phyloP scores from a whole-genome alignment of 2,329 filamentous ascomycete species.

The Chalaropsis ovoidea region DNA sequence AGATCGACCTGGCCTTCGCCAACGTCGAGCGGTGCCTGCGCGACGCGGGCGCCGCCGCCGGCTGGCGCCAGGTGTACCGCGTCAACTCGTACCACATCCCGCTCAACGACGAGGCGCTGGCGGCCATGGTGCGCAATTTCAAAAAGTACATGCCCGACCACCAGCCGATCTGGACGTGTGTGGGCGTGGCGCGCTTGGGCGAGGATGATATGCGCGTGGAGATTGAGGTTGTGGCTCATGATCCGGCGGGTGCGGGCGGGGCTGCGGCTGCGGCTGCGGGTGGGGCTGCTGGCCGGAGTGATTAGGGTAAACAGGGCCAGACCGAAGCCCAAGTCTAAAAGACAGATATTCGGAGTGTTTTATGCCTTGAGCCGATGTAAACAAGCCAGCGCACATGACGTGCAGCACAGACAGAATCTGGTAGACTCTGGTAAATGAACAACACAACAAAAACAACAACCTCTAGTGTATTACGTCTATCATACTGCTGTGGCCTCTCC shows the following conservation, averaged over 20 bases:
- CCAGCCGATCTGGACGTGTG: slow-evolving; percentile 43
- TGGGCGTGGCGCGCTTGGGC: slow-evolving; percentile 42
- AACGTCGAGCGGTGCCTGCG: slow-evolving; percentile 46
- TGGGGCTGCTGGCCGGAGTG: not conserved
- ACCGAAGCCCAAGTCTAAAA: not conserved
- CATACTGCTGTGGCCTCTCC: not conserved
- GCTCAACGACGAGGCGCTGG: slow-evolving; percentile 35
- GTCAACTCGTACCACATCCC: slow-evolving; percentile 40
- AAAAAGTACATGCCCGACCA: slow-evolving; percentile 44
- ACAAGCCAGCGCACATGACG: too few species aligned
- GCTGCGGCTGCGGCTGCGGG: slow-evolving; percentile 32
- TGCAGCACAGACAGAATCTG: not conserved
- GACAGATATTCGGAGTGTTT: too few species aligned
- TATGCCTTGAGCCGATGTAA: too few species aligned
- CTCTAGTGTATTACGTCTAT: slow-evolving; percentile 11
- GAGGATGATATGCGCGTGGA: slow-evolving; percentile 46
- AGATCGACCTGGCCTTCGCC: slow-evolving; percentile 45
- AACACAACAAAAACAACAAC: slow-evolving; percentile 30
- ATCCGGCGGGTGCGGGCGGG: slow-evolving; percentile 32
- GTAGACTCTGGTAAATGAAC: not conserved
- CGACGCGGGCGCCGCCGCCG: slow-evolving; percentile 45
- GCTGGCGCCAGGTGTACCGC: slow-evolving; percentile 46
- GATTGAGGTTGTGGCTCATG: slow-evolving; percentile 46
- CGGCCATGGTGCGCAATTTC: slow-evolving; percentile 39
- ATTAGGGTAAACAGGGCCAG: not conserved